Evolutionary conservation across 23 red algal genomes (phyloP).

Genomic region (Agarophyton chilense): DNA sequence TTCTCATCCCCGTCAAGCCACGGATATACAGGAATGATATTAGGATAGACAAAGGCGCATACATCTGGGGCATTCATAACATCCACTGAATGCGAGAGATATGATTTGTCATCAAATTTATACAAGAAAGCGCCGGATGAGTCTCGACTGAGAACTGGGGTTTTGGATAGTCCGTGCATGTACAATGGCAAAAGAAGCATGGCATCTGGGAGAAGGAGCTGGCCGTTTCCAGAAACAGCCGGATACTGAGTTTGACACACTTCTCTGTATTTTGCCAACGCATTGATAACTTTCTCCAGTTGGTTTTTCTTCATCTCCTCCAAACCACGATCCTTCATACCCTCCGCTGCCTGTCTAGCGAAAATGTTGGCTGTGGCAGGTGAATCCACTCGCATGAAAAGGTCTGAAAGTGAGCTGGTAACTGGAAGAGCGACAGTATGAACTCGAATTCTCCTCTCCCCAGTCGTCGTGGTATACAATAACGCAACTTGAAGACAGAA

Average conservation of each 20-base stretch:
- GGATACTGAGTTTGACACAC: constrained; percentile 65
- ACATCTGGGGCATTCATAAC: constrained; percentile 64
- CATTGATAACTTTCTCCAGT: constrained; percentile 75
- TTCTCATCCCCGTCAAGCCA: constrained; percentile 27
- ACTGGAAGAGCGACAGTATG: constrained; percentile 89
- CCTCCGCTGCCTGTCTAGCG: constrained; percentile 65
- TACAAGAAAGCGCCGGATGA: constrained; percentile 73
- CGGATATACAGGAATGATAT: constrained; percentile 78
- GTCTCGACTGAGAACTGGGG: constrained; percentile 82
- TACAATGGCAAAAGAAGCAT: constrained; percentile 87
- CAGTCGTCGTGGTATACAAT: constrained; percentile 92
- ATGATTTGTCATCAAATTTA: constrained; percentile 92
- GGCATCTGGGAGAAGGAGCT: constrained; percentile 89
- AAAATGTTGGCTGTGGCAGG: constrained; percentile 82
- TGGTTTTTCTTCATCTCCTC: constrained; percentile 72
- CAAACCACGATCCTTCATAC: constrained; percentile 64
- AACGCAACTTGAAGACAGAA: constrained; percentile 94
- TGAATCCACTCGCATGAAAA: constrained; percentile 82
- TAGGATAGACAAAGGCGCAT: constrained; percentile 83
- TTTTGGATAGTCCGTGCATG: constrained; percentile 83
- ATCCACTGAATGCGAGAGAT: constrained; percentile 73
- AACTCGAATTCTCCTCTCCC: constrained; percentile 96
- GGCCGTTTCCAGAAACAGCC: constrained; percentile 36
- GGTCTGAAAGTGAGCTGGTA: constrained; percentile 63
- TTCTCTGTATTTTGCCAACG: constrained; percentile 86